These are phyloP conservation scores for Adiantum capillusveneris DNA, from an alignment of 75 land plant species.

Conservation along the genomic window DNA sequence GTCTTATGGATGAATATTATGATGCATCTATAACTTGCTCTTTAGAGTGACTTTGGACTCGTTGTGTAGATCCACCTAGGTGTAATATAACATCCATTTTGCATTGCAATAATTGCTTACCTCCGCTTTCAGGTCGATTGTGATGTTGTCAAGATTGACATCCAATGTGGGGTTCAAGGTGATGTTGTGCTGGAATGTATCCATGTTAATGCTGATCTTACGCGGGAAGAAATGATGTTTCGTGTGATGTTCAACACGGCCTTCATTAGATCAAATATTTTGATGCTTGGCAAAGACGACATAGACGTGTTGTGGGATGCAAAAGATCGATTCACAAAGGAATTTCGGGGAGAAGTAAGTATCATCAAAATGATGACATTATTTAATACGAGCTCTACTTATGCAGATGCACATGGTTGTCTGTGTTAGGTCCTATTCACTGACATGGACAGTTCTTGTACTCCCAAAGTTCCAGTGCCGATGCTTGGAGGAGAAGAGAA, in stretches of 20 bases:
- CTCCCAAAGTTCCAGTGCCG: constrained; percentile 34
- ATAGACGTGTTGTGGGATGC: constrained; percentile 87
- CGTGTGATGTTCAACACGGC: constrained; percentile 95
- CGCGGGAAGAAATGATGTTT: constrained; percentile 91
- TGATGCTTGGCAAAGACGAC: constrained; percentile 88
- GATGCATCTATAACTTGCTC: no score
- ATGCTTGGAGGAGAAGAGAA: constrained; percentile 58
- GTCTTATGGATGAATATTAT: no score
- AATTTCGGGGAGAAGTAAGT: constrained; percentile 89
- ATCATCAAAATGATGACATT: not conserved
- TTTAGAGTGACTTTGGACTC: no score
- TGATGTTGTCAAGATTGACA: constrained; percentile 87
- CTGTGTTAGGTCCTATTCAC: constrained; percentile 71
- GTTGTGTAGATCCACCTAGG: no score
- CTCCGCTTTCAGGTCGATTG: constrained; percentile 68
- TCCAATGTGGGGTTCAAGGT: constrained; percentile 88
- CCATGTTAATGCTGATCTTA: constrained; percentile 56
- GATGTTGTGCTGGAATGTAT: constrained; percentile 96
- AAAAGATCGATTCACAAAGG: constrained; percentile 80
- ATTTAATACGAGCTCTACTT: no score
- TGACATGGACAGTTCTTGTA: constrained; percentile 67
- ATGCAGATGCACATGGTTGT: not conserved
- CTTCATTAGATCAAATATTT: constrained; percentile 88
- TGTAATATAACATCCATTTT: no score
- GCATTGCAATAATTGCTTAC: not conserved